Base-by-base conservation (phyloP, 1,139 yeast genomes). In the Suhomyces anneliseae region DNA sequence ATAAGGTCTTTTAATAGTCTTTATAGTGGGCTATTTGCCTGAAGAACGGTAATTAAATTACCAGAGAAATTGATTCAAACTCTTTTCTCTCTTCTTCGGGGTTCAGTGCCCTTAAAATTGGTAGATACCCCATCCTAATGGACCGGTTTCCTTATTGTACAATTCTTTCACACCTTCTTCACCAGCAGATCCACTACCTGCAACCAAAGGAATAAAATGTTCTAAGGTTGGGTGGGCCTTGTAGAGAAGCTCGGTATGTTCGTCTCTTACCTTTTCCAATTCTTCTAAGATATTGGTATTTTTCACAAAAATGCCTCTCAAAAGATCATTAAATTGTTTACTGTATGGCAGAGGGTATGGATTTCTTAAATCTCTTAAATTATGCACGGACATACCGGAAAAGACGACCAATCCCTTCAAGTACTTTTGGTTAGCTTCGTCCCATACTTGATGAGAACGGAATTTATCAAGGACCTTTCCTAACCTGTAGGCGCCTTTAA, bases 371-470 rank as follows among this genome's bases (percentile, higher is more conserved):
- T 87, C 92, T 36, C 80, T 57, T 42, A 87, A 71, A 56, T 87
- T 87, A 64, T 87, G 95, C 12, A 87, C 95, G 7, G 88, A 72
- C 87, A 86, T 85, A 2, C 95, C 95, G 0, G 92, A 85, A 48
- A 83, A 77, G 5, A 87, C 60, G 5, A 87, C 56, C 63, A 61
- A 69, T 37, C 66, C 87, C 70, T 56, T 78, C 72, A 68, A 57
- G 46, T 68, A 60, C 26, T 54, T 56, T 15, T 62, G 50, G 8
- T 54, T 46, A 4, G 48, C 43, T 32, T 66, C 63, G 50, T 72
- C 73, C 70, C 72, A 69, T 34, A 72, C 55, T 43, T 58, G 48
- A 45, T 79, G 66, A 5, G 73, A 69, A 53, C 90, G 73, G 54
- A 83, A 78, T 39, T 70, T 66, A 31, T 76, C 62, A 46, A 87